Conservation (phyloP, 2,329 filamentous ascomycete species). For the Colletotrichum lindemuthianum region DNA sequence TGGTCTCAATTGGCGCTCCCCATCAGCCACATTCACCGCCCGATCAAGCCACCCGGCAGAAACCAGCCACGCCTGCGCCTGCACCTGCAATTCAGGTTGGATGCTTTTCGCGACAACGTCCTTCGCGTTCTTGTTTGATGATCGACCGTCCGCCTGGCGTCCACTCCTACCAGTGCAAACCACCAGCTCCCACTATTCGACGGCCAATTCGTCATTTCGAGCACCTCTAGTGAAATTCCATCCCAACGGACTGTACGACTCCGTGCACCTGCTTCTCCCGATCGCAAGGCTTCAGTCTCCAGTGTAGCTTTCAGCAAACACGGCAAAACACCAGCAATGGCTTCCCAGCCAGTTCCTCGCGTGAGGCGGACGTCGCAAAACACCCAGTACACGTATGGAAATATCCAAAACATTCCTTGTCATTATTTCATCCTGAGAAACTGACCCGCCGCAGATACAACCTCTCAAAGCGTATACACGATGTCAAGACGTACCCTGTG, state of each 20-base stretch:
- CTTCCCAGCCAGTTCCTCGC: constrained; percentile 45
- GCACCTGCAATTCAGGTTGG: neutral
- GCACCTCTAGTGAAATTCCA: neutral
- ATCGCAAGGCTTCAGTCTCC: neutral
- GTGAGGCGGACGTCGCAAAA: constrained; percentile 60
- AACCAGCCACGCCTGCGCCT: constrained; percentile 16
- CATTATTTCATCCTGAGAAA: neutral
- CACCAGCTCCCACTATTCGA: too few relatives aligned
- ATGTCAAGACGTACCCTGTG: constrained; percentile 70
- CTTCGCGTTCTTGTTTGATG: constrained; percentile 33
- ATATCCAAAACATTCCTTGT: neutral
- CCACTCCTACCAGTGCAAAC: neutral
- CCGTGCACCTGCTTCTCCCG: too few relatives aligned
- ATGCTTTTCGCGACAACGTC: constrained; percentile 32
- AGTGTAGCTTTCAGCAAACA: constrained; percentile 10
- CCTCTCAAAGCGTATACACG: constrained; percentile 65
- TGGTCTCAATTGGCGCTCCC: neutral
- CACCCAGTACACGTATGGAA: constrained; percentile 57
- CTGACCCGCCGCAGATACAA: constrained; percentile 60
- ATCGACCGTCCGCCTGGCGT: too few relatives aligned
- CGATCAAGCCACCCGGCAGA: constrained; percentile 8
- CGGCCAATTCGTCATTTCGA: neutral
- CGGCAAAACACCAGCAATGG: constrained; percentile 35
- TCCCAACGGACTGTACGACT: neutral
- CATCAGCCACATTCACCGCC: neutral